These are phyloP conservation scores for Yarrowia hollandica DNA, from an alignment of 805 yeast species.

Conservation along the genomic window DNA sequence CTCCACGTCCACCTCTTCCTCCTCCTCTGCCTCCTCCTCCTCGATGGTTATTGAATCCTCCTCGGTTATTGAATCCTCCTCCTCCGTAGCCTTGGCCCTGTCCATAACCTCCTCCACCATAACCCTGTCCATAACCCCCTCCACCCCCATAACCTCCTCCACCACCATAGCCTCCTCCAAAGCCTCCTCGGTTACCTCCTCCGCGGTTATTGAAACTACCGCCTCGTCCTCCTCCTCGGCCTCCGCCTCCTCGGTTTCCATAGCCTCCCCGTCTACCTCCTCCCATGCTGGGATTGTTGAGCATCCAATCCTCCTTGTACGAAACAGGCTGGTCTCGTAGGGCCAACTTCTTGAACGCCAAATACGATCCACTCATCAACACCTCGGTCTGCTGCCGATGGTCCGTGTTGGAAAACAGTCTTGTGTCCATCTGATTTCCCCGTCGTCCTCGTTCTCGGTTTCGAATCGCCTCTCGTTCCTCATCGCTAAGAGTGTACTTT, in stretches of 20 bases:
- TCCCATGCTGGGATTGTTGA: slow-evolving; percentile 9
- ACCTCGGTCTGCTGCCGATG: slow-evolving; percentile 14
- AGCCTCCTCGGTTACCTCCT: slow-evolving; percentile 34
- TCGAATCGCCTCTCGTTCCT: slow-evolving; percentile 62
- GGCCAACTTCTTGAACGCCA: slow-evolving; percentile 30
- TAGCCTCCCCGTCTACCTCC: slow-evolving; percentile 2
- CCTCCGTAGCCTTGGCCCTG: slow-evolving; percentile 43
- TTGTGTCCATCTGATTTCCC: slow-evolving; percentile 38
- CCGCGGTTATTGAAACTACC: slow-evolving; percentile 29
- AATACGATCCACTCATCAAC: slow-evolving; percentile 31
- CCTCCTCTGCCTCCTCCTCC: slow-evolving; percentile 35
- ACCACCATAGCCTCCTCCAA: slow-evolving; percentile 29
- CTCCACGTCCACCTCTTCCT: background rate
- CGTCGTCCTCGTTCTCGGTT: slow-evolving; percentile 32
- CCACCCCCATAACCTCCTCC: slow-evolving; percentile 1
- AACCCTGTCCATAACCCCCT: background rate
- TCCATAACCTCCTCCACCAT: slow-evolving; percentile 30
- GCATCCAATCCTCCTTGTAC: background rate
- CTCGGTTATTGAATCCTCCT: no score
- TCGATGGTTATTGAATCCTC: no score
- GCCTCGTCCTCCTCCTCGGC: no score
- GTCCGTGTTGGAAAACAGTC: slow-evolving; percentile 34
- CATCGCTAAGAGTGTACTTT: slow-evolving; percentile 58
- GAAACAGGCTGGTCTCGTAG: background rate
- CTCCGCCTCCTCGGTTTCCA: slow-evolving; percentile 30